Percentiles rank a stretch among this genome's conserved stretches.
phyloP scores from a whole-genome alignment of 306 rosid species.

The Vigna unguiculata region DNA sequence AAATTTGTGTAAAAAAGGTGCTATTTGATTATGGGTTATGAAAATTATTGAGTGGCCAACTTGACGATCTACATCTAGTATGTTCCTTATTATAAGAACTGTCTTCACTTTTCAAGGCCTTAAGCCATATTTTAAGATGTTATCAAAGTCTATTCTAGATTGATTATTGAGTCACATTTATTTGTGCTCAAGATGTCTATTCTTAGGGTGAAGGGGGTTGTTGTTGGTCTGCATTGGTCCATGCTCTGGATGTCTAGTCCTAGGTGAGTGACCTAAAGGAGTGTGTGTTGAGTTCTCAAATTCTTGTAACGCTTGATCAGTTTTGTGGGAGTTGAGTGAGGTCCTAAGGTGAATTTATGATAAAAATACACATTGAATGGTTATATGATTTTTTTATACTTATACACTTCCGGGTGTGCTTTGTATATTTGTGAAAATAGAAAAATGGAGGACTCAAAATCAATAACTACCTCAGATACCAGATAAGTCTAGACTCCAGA shows the following conservation, averaged over 20 bases:
- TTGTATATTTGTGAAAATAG: constrained; percentile 8
- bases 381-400: constrained; percentile 21
- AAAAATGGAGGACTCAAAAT: constrained; percentile 9
- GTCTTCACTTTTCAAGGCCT: neutral
- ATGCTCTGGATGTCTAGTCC: neutral
- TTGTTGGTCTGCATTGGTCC: neutral
- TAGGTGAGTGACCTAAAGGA: no score
- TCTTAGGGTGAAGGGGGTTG: neutral
- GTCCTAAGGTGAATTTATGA: neutral
- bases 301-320: neutral
- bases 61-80: neutral
- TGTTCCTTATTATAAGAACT: neutral
- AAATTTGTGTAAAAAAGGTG: neutral
- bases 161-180: neutral
- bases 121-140: neutral
- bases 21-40: constrained; percentile 17
- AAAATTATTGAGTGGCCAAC: neutral
- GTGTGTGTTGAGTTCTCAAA: neutral
- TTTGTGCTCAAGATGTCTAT: neutral
- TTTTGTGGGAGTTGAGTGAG: neutral
- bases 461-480: neutral
- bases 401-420: neutral
- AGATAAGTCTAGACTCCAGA: neutral
- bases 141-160: neutral
- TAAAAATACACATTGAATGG: neutral